Conservation (phyloP, 1,284 basidiomycete genomes). For the Megacollybia platyphylla region DNA sequence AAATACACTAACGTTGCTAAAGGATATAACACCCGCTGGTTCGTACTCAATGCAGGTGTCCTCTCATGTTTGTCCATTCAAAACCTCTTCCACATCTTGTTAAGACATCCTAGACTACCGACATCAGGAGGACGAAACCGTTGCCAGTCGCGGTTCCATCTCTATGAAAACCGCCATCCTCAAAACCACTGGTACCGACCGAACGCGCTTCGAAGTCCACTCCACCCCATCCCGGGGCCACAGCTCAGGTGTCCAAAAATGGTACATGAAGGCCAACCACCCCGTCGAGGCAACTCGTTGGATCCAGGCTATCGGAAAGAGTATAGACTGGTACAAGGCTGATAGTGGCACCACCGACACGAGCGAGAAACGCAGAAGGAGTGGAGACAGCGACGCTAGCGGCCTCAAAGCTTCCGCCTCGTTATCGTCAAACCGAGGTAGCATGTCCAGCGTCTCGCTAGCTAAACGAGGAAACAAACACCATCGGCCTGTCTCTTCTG, state of each 20-base stretch:
- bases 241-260: slow-evolving; percentile 45
- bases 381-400: slow-evolving; percentile 18
- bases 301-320: slow-evolving; percentile 64
- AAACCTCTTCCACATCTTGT: slow-evolving; percentile 3
- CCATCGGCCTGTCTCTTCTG: too few relatives aligned
- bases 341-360: slow-evolving; percentile 5
- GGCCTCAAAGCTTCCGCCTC: background rate
- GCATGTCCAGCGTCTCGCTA: slow-evolving; percentile 2
- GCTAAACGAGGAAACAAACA: background rate
- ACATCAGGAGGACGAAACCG: slow-evolving; percentile 83
- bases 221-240: slow-evolving; percentile 41
- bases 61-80: slow-evolving; percentile 56
- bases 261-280: slow-evolving; percentile 88
- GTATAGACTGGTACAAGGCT: slow-evolving; percentile 51
- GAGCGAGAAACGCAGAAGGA: slow-evolving; percentile 10
- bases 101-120: slow-evolving; percentile 57
- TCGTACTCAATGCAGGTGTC: slow-evolving; percentile 81
- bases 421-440: slow-evolving; percentile 1
- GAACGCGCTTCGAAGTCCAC: slow-evolving; percentile 76
- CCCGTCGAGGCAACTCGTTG: slow-evolving; percentile 85
- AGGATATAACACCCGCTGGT: slow-evolving; percentile 91
- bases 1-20: slow-evolving; percentile 88
- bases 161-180: slow-evolving; percentile 74
- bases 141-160: slow-evolving; percentile 83
- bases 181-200: slow-evolving; percentile 38